Evolutionary conservation across 1,139 yeast species (phyloP).

Genomic region (Protomyces arabidopsidicola): DNA sequence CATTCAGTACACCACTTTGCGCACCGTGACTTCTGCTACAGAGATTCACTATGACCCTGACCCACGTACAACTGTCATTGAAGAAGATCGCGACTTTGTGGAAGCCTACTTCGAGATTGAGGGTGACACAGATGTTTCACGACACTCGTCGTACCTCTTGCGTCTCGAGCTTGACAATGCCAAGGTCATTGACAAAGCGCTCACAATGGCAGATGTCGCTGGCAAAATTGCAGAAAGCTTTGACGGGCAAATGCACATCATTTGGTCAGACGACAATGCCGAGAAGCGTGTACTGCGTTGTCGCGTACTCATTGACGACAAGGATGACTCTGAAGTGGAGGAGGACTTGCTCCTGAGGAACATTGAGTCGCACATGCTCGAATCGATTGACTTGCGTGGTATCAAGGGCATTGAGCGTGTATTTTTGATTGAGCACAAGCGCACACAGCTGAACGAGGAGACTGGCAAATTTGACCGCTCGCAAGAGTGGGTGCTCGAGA

Average conservation of each 20-base stretch:
- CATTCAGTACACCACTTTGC: conserved; percentile 90
- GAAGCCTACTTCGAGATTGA: conserved; percentile 97
- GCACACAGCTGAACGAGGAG: conserved; percentile 41
- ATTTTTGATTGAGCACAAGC: conserved; percentile 87
- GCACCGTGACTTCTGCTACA: conserved; percentile 94
- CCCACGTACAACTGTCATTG: conserved; percentile 91
- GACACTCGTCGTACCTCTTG: conserved; percentile 95
- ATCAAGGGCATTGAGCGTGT: conserved; percentile 90
- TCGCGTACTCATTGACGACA: conserved; percentile 88
- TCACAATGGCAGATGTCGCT: conserved; percentile 98
- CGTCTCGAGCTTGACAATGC: conserved; percentile 98
- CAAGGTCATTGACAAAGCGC: conserved; percentile 94
- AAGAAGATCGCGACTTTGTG: conserved; percentile 94
- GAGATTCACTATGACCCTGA: conserved; percentile 98
- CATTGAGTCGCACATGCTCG: conserved; percentile 94
- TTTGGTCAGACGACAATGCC: conserved; percentile 99
- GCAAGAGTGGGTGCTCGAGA: conserved; percentile 97
- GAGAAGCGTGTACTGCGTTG: conserved; percentile 95
- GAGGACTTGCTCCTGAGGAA: conserved; percentile 95
- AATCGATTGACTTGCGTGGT: conserved; percentile 91
- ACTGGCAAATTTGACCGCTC: conserved; percentile 79
- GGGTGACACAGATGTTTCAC: conserved; percentile 85
- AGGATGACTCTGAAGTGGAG: conserved; percentile 73
- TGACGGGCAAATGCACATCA: conserved; percentile 74
- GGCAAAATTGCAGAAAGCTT: conserved; percentile 89